These are phyloP conservation scores for Plantago coronopus DNA, from an alignment of 305 asterid species.

Conservation along the genomic window DNA sequence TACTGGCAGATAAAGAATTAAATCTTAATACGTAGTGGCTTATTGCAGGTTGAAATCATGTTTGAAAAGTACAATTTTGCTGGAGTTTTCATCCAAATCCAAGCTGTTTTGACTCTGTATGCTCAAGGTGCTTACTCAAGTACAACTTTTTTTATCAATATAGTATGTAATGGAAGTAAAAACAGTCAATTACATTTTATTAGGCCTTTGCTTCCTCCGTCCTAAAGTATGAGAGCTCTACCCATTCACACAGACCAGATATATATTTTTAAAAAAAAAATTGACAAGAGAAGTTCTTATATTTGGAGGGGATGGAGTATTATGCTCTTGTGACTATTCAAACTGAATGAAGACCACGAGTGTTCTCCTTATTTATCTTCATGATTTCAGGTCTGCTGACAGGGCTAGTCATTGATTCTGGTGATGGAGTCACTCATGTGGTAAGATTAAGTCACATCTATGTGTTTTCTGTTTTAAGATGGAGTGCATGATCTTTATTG, in stretches of 20 bases:
- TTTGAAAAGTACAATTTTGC: slow-evolving; percentile 92
- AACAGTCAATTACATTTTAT: slow-evolving; percentile 6
- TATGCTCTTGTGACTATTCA: no score
- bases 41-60: slow-evolving; percentile 96
- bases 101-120: slow-evolving; percentile 88
- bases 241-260: no score
- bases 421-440: slow-evolving; percentile 98
- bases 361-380: slow-evolving; percentile 20
- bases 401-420: slow-evolving; percentile 91
- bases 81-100: slow-evolving; percentile 88
- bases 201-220: neutral
- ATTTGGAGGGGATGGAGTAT: no score
- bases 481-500: neutral
- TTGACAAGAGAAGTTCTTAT: no score
- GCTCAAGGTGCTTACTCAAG: slow-evolving; percentile 81
- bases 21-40: slow-evolving; percentile 16
- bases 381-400: slow-evolving; percentile 77
- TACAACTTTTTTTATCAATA: slow-evolving; percentile 15
- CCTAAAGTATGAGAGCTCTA: no score
- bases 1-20: slow-evolving; percentile 19
- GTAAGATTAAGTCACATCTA: slow-evolving; percentile 37
- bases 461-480: slow-evolving; percentile 11
- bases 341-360: no score
- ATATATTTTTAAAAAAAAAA: no score
- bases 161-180: slow-evolving; percentile 16